Conservation (phyloP, 2,329 filamentous ascomycete species). For the Pseudopithomyces chartarum region DNA sequence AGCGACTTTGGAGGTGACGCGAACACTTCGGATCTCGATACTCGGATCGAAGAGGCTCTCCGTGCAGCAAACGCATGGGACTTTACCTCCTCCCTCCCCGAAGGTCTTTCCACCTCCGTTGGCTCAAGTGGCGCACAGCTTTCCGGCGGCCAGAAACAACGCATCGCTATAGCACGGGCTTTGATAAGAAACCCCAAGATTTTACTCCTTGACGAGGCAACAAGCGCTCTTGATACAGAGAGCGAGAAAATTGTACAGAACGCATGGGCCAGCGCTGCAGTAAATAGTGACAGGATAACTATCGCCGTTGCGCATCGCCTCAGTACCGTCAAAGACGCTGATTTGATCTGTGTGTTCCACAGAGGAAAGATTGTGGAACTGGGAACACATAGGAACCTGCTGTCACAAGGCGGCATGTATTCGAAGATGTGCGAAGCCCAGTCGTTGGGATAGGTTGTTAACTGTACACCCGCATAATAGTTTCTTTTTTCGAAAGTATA, state of each 20-base stretch:
- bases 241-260: constrained; percentile 46
- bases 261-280: constrained; percentile 71
- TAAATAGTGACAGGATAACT: constrained; percentile 75
- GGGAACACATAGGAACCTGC: constrained; percentile 70
- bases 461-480: too few relatives aligned
- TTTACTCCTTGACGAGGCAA: constrained; percentile 44
- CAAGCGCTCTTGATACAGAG: constrained; percentile 41
- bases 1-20: too few relatives aligned
- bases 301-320: constrained; percentile 91
- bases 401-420: too few relatives aligned
- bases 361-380: constrained; percentile 81
- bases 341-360: constrained; percentile 92
- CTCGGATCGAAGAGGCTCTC: constrained; percentile 75
- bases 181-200: constrained; percentile 49
- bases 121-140: constrained; percentile 25
- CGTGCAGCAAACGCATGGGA: constrained; percentile 59
- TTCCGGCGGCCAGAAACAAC: constrained; percentile 49
- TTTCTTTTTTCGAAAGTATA: too few relatives aligned
- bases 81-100: constrained; percentile 46
- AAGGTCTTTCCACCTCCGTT: constrained; percentile 44
- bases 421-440: too few relatives aligned
- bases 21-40: constrained; percentile 67
- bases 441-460: too few relatives aligned
- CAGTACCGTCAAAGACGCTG: constrained; percentile 91
- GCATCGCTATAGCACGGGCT: constrained; percentile 49